phyloP scores from a whole-genome alignment of 768 basidiomycete genomes.

The Amanita subjunquillea region DNA sequence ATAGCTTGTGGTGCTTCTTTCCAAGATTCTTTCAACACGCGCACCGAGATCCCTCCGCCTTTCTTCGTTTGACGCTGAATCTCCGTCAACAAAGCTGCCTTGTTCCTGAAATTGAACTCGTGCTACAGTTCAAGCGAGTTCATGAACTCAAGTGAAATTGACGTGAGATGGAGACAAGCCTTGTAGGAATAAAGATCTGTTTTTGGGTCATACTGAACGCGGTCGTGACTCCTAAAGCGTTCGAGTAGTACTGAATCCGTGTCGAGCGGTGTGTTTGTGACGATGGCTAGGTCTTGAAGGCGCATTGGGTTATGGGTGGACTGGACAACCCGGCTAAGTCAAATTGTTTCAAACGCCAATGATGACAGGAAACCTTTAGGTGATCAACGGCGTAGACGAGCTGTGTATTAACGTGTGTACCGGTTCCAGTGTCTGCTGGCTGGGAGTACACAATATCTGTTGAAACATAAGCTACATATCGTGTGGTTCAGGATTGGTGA shows the following conservation, averaged over 20 bases:
- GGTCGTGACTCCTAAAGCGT: constrained; percentile 75
- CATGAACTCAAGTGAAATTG: background rate
- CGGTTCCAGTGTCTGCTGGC: constrained; percentile 77
- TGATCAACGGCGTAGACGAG: constrained; percentile 76
- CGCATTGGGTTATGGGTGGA: constrained; percentile 74
- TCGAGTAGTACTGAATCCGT: constrained; percentile 63
- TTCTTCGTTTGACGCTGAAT: constrained; percentile 79
- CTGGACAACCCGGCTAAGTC: constrained; percentile 18
- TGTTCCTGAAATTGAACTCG: constrained; percentile 78
- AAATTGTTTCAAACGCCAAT: background rate
- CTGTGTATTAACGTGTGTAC: constrained; percentile 78
- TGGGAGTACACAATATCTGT: constrained; percentile 77
- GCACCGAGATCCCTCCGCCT: constrained; percentile 78
- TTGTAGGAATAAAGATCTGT: constrained; percentile 84
- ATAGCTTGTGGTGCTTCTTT: constrained; percentile 76
- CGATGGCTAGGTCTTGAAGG: constrained; percentile 77
- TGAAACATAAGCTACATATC: constrained; percentile 7
- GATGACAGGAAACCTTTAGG: constrained; percentile 46
- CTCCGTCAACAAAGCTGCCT: constrained; percentile 73
- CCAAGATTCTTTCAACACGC: constrained; percentile 85
- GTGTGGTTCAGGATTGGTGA: constrained; percentile 6
- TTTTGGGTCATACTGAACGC: constrained; percentile 69
- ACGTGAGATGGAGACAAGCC: constrained; percentile 26
- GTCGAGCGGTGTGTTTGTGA: constrained; percentile 69
- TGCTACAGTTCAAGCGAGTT: constrained; percentile 38